Conservation (phyloP, 257 asterid species). For the Capsicum pubescens region DNA sequence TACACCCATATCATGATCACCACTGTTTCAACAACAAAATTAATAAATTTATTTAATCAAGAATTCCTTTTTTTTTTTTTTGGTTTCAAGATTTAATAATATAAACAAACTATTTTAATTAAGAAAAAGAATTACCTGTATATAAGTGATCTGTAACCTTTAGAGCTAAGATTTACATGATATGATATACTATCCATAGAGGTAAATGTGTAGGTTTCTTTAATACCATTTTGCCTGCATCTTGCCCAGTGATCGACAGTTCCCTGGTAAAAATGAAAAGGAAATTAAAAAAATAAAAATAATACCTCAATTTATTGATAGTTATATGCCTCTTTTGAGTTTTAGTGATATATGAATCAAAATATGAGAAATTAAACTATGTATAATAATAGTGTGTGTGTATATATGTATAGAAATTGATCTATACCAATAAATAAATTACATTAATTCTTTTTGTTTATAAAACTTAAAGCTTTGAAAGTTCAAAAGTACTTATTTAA, state of each 20-base stretch:
- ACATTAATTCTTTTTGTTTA: too few relatives aligned
- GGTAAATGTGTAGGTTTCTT: background rate
- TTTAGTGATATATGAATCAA: too few relatives aligned
- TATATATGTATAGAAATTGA: background rate
- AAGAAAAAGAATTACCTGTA: constrained; percentile 11
- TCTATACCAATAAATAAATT: background rate
- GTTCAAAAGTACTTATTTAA: too few relatives aligned
- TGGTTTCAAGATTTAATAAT: background rate
- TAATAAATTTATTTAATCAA: background rate
- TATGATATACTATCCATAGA: background rate
- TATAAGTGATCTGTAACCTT: constrained; percentile 34
- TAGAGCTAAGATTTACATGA: constrained; percentile 20
- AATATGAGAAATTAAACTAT: background rate
- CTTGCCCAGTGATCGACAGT: constrained; percentile 30
- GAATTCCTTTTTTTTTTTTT: background rate
- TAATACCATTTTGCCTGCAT: constrained; percentile 15
- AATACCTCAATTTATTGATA: background rate
- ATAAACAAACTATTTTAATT: too few relatives aligned
- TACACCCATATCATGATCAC: constrained; percentile 51
- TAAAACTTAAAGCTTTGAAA: too few relatives aligned
- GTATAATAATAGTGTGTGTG: background rate
- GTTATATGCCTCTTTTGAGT: background rate
- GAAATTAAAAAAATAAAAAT: background rate
- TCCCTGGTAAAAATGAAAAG: constrained; percentile 13
- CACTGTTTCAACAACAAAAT: constrained; percentile 35